A percentile compares a stretch with the other conserved stretches of the same genome.
Conservation (phyloP, 257 asterid species). For the Solanum arcanum region DNA sequence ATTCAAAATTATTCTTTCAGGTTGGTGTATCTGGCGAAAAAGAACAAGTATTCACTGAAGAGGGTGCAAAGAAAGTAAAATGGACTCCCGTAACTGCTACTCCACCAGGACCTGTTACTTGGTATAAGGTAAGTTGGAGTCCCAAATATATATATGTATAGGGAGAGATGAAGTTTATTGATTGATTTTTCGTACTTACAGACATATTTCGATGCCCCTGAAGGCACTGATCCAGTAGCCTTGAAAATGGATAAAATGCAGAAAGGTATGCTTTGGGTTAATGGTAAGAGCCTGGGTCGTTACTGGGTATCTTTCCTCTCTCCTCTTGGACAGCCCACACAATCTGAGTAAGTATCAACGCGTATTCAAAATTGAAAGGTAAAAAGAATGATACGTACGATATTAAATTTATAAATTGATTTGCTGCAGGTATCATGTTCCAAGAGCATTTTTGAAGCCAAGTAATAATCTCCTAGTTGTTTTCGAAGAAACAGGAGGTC, state of each 20-base stretch:
- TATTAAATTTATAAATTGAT: neutral
- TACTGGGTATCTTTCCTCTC: slow-evolving; percentile 78
- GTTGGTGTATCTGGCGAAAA: slow-evolving; percentile 62
- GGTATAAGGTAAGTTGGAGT: slow-evolving; percentile 73
- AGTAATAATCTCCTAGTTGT: slow-evolving; percentile 43
- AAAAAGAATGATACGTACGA: too few species aligned
- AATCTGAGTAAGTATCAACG: slow-evolving; percentile 48
- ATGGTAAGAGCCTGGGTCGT: slow-evolving; percentile 73
- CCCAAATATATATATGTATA: neutral
- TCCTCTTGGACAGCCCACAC: slow-evolving; percentile 64
- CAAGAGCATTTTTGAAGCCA: slow-evolving; percentile 68
- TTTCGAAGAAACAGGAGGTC: slow-evolving; percentile 78
- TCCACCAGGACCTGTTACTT: slow-evolving; percentile 47
- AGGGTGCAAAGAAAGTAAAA: slow-evolving; percentile 42
- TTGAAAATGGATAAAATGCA: slow-evolving; percentile 58
- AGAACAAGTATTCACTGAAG: slow-evolving; percentile 36
- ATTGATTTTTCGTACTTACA: neutral
- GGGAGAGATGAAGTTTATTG: too few species aligned
- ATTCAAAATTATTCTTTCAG: slow-evolving; percentile 11
- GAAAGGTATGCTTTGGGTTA: slow-evolving; percentile 88
- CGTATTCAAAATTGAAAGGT: too few species aligned
- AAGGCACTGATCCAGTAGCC: slow-evolving; percentile 58
- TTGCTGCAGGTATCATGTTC: slow-evolving; percentile 66
- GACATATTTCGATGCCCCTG: slow-evolving; percentile 78
- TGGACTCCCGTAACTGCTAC: slow-evolving; percentile 28